These are phyloP conservation scores for Amylostereum chailletii DNA, from an alignment of 1,284 basidiomycete species.

Conservation along the genomic window DNA sequence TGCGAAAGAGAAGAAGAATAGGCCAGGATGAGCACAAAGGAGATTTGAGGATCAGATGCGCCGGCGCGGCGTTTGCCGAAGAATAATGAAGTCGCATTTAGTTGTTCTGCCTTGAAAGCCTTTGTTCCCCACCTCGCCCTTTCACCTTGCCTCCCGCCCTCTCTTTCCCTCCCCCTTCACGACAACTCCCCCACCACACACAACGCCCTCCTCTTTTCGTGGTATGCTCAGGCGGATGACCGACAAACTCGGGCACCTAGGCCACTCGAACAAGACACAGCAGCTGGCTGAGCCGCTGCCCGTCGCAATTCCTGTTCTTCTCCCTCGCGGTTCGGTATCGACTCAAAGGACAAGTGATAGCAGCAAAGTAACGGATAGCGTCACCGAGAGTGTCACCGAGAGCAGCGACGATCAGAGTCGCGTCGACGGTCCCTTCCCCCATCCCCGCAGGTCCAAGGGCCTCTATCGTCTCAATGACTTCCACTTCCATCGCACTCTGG, in stretches of 20 bases:
- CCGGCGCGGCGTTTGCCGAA: too few species aligned
- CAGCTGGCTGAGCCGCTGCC: constrained; percentile 13
- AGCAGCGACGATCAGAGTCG: constrained; percentile 24
- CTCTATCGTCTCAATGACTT: constrained; percentile 67
- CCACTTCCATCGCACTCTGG: constrained; percentile 71
- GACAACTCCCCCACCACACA: background rate
- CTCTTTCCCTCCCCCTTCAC: background rate
- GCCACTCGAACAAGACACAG: constrained; percentile 13
- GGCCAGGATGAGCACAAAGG: too few species aligned
- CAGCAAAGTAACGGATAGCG: constrained; percentile 25
- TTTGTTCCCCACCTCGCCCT: background rate
- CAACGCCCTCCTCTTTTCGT: background rate
- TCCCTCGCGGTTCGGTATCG: constrained; percentile 48
- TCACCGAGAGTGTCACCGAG: constrained; percentile 13
- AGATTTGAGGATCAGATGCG: too few species aligned
- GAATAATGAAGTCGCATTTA: too few species aligned
- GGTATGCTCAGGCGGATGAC: constrained; percentile 36
- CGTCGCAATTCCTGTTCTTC: constrained; percentile 13
- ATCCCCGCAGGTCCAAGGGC: constrained; percentile 41
- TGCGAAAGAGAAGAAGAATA: too few species aligned
- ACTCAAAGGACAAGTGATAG: constrained; percentile 51
- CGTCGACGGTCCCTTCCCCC: constrained; percentile 9
- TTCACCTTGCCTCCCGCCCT: background rate
- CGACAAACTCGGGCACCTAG: constrained; percentile 28
- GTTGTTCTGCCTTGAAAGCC: too few species aligned